phyloP scores from a whole-genome alignment of 768 basidiomycete species.

The Russula olivacea region DNA sequence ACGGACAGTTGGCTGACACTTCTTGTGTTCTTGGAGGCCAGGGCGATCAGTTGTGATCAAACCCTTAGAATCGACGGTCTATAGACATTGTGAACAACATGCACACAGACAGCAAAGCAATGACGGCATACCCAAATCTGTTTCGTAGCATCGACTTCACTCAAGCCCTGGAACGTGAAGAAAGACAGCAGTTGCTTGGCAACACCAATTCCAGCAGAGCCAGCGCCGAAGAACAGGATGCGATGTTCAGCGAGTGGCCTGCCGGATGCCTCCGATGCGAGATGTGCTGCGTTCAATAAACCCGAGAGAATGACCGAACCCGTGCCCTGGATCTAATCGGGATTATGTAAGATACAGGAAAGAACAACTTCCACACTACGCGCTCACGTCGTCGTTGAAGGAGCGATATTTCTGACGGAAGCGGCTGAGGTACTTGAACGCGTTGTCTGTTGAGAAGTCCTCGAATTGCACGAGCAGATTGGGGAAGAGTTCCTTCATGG shows the following conservation, averaged over 20 bases:
- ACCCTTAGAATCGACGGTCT: constrained; percentile 72
- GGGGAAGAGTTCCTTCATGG: constrained; percentile 70
- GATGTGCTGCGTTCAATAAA: constrained; percentile 81
- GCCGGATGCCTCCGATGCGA: constrained; percentile 64
- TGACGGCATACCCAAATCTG: constrained; percentile 57
- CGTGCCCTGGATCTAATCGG: constrained; percentile 42
- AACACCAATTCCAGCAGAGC: constrained; percentile 89
- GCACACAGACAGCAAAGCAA: background rate
- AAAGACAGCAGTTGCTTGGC: constrained; percentile 85
- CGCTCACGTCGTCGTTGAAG: constrained; percentile 85
- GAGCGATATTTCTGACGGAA: constrained; percentile 70
- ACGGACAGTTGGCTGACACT: constrained; percentile 42
- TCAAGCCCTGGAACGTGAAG: constrained; percentile 76
- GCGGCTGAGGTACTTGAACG: constrained; percentile 75
- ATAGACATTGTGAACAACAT: background rate
- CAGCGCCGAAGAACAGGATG: constrained; percentile 91
- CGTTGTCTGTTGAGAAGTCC: constrained; percentile 91
- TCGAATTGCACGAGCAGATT: constrained; percentile 84
- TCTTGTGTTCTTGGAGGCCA: constrained; percentile 73
- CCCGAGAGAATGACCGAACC: constrained; percentile 89
- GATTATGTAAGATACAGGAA: background rate
- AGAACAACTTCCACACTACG: too few species aligned
- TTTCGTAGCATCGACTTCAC: constrained; percentile 66
- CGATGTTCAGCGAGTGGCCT: constrained; percentile 64
- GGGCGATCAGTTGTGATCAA: constrained; percentile 73